Base-by-base conservation (phyloP, 495 filamentous ascomycete genomes). In the Aspergillus ostianus region DNA sequence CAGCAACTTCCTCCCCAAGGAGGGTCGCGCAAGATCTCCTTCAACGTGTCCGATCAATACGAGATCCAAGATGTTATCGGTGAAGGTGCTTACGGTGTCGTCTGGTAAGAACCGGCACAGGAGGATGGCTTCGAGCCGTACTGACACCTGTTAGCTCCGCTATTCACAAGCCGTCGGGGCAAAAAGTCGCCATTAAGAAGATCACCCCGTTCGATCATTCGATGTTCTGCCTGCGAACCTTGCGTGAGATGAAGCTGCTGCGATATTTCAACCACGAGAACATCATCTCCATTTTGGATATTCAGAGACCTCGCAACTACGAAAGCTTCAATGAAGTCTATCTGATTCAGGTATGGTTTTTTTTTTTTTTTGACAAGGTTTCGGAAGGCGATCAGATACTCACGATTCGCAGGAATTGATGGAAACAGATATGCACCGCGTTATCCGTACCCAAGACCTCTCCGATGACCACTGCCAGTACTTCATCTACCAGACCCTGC, bases 261-360 rank as follows among this genome's bases (percentile, higher is more conserved):
- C 85, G 95, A 64, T 98, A 99, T 77, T 99, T 99, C 83, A 99
- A 99, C 78, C 95, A 99, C 70, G 95, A 99, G 77, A 99, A 99
- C 76, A 98, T 99, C 77, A 99, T 99, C 70, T 97, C 93, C 41
- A 99, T 99, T 66, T 82, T 99, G 53, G 95, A 99, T 75, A 98
- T 99, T 65, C 95, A 99, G 78, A 94, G 96, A 80, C 95, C 95
- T 21, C 84, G 93, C 65, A 93, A 89, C 77, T 98, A 93, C 67
- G 93, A 97, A 67, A 88, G 86, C 49, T 99, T 99, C 74, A 93
- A 91, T 51, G 95, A 99, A 76, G 95, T 99, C 51, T 99, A 99
- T 74, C 86, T 99, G 60, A 98, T 99, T 63, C 94, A 98, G 82
- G 92, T 96, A 82, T 53, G 81, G 61, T 9, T 26, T 36, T 10